Percentiles rank a stretch among this genome's conserved stretches.
Evolutionary conservation across 345 rosid species (phyloP).

Genomic region (Clarkia xantiana): DNA sequence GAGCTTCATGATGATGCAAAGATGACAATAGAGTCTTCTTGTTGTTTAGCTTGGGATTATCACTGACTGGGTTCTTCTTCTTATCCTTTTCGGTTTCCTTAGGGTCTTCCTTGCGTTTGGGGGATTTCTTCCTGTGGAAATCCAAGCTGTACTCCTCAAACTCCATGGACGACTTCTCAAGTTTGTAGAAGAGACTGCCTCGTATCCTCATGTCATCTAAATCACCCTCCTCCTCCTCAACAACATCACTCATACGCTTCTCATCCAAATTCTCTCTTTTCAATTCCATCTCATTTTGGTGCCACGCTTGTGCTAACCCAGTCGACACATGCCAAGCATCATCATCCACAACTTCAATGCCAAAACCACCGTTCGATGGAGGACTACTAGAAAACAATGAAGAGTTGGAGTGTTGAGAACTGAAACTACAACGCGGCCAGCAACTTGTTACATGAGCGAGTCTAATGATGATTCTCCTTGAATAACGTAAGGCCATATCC

Average conservation of each 20-base stretch:
- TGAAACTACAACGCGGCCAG: too few relatives aligned
- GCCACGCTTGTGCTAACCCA: constrained; percentile 41
- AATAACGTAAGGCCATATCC: too few relatives aligned
- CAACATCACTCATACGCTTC: constrained; percentile 4
- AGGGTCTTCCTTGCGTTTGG: constrained; percentile 21
- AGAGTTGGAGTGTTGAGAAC: too few relatives aligned
- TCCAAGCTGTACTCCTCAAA: constrained; percentile 63
- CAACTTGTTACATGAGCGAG: too few relatives aligned
- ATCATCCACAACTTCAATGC: constrained; percentile 60
- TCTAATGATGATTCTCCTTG: too few relatives aligned
- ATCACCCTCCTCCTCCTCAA: constrained; percentile 28
- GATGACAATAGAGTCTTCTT: not conserved
- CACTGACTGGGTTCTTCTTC: constrained; percentile 7
- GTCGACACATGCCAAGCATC: constrained; percentile 59
- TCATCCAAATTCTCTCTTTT: not conserved
- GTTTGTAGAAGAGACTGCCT: constrained; percentile 70
- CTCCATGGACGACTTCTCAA: constrained; percentile 64
- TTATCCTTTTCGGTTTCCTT: constrained; percentile 21
- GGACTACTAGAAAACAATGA: constrained; percentile 19
- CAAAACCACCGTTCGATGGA: constrained; percentile 14
- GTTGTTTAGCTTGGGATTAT: too few relatives aligned
- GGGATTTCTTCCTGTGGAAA: constrained; percentile 49
- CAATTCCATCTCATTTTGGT: constrained; percentile 13
- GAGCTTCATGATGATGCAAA: constrained; percentile 7
- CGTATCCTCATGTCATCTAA: constrained; percentile 70